A percentile compares a stretch with the other conserved stretches of the same genome.
These are phyloP conservation scores for Lasiosphaeria hispida DNA, from an alignment of 495 filamentous ascomycete species.

Conservation along the genomic window DNA sequence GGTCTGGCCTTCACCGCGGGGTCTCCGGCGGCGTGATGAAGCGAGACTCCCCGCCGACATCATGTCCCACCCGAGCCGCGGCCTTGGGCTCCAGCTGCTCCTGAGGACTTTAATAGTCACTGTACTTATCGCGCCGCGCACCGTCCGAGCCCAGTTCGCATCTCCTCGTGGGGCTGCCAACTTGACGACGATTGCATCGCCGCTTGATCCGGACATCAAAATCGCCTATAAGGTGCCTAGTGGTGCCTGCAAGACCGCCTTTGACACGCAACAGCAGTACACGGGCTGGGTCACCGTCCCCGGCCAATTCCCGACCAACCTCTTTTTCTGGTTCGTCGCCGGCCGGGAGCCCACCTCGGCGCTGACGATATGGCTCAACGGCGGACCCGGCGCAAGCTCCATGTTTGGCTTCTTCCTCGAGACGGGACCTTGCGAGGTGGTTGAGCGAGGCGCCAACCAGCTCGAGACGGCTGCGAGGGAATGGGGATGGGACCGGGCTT, in stretches of 20 bases:
- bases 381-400: constrained; percentile 62
- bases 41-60: neutral
- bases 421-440: constrained; percentile 46
- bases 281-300: constrained; percentile 50
- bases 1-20: neutral
- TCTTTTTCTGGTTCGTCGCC: constrained; percentile 77
- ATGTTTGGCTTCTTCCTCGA: constrained; percentile 68
- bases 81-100: neutral
- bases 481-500: constrained; percentile 70
- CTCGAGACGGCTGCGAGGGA: constrained; percentile 36
- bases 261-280: constrained; percentile 55
- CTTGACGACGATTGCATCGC: constrained; percentile 53
- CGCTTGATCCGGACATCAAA: constrained; percentile 56
- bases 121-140: neutral
- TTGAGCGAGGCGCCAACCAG: constrained; percentile 53
- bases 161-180: constrained; percentile 19
- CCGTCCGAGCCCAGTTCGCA: constrained; percentile 19
- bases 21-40: constrained; percentile 3
- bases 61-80: neutral
- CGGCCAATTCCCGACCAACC: constrained; percentile 62
- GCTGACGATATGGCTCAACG: constrained; percentile 68
- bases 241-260: constrained; percentile 55
- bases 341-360: constrained; percentile 57
- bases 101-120: constrained; percentile 5
- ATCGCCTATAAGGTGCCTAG: constrained; percentile 56